These are phyloP conservation scores for Kwoniella shandongensis DNA, from an alignment of 768 basidiomycete genomes.

Conservation along the genomic window DNA sequence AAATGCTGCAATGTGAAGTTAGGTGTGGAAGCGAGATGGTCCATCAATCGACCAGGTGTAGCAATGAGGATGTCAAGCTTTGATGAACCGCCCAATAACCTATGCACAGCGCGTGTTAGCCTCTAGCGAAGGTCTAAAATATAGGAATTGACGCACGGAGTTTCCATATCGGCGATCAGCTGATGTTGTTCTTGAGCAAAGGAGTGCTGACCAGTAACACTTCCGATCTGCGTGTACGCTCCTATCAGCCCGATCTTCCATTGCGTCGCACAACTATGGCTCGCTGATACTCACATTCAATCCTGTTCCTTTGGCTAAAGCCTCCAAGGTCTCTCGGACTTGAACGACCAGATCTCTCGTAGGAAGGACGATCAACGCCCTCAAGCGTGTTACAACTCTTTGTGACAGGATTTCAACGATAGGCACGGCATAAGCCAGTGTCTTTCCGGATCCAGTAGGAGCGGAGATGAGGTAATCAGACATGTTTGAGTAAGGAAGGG, in stretches of 20 bases:
- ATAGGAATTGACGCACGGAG: conserved; percentile 56
- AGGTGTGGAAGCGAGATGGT: conserved; percentile 81
- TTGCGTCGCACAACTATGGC: too few relatives aligned
- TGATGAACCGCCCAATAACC: conserved; percentile 79
- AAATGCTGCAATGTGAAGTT: conserved; percentile 93
- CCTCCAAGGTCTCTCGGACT: conserved; percentile 89
- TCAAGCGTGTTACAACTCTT: conserved; percentile 74
- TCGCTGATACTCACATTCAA: conserved; percentile 64
- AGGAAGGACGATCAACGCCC: conserved; percentile 86
- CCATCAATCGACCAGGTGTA: conserved; percentile 91
- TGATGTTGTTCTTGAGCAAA: conserved; percentile 87
- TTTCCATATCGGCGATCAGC: conserved; percentile 65
- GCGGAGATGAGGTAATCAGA: conserved; percentile 90
- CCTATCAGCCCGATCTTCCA: background rate
- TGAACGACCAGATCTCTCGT: conserved; percentile 91
- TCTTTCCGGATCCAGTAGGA: conserved; percentile 97
- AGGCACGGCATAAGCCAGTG: conserved; percentile 90
- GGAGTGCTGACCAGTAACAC: conserved; percentile 88
- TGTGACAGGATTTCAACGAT: conserved; percentile 79
- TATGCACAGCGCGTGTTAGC: conserved; percentile 41
- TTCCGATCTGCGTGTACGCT: conserved; percentile 60
- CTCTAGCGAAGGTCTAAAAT: too few relatives aligned
- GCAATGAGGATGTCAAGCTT: conserved; percentile 92
- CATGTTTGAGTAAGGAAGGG: conserved; percentile 68
- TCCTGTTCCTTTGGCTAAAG: conserved; percentile 76